Percentiles rank a stretch among this genome's conserved stretches.
These are phyloP conservation scores for Phytopythium litorale DNA, from an alignment of 352 stramenopile species.

Conservation along the genomic window DNA sequence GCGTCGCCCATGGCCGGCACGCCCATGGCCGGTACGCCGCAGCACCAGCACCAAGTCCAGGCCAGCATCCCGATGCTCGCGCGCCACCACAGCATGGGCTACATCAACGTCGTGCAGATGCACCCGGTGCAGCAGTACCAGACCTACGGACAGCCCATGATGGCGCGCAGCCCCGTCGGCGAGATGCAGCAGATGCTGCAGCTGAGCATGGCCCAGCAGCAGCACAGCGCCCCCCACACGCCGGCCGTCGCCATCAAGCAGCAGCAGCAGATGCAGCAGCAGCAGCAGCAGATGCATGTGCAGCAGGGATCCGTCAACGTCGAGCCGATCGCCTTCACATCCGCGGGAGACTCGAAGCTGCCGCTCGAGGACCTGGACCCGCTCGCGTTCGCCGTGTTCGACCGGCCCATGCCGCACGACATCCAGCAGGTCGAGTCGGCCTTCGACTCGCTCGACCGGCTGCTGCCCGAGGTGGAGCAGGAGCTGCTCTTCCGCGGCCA, in stretches of 20 bases:
- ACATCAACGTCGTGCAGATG: slow-evolving; percentile 46
- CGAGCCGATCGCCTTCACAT: slow-evolving; percentile 64
- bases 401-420: slow-evolving; percentile 35
- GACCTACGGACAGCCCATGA: slow-evolving; percentile 22
- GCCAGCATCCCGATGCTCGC: slow-evolving; percentile 33
- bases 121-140: slow-evolving; percentile 23
- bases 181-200: slow-evolving; percentile 29
- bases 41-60: slow-evolving; percentile 14
- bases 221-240: slow-evolving; percentile 22
- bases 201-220: slow-evolving; percentile 32
- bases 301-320: slow-evolving; percentile 39
- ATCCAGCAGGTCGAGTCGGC: slow-evolving; percentile 69
- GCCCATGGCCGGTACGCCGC: slow-evolving; percentile 7
- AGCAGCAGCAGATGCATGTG: slow-evolving; percentile 19
- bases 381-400: slow-evolving; percentile 60
- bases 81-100: slow-evolving; percentile 67
- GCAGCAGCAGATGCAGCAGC: slow-evolving; percentile 17
- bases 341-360: slow-evolving; percentile 26
- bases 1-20: slow-evolving; percentile 7
- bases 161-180: slow-evolving; percentile 28
- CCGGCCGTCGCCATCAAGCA: slow-evolving; percentile 8
- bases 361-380: slow-evolving; percentile 57
- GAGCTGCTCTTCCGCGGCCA: slow-evolving; percentile 52
- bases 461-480: slow-evolving; percentile 61
- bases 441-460: slow-evolving; percentile 69